Conservation (phyloP, 495 filamentous ascomycete species). For the Bombardia bombarda region DNA sequence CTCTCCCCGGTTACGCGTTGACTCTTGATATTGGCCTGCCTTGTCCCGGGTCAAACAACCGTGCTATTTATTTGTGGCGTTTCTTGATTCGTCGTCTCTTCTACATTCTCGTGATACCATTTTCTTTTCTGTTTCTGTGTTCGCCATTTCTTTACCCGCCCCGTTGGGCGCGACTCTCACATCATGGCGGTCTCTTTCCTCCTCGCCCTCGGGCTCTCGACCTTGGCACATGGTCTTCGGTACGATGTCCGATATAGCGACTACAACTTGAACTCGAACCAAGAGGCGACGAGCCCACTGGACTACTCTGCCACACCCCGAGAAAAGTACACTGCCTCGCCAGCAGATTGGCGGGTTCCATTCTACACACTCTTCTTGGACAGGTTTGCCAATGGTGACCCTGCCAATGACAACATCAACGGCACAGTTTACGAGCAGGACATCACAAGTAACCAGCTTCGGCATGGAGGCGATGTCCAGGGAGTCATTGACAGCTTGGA, state of each 20-base stretch:
- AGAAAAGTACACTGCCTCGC: conserved; percentile 51
- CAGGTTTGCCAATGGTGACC: conserved; percentile 62
- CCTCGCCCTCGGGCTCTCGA: conserved; percentile 3
- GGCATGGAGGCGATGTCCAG: conserved; percentile 59
- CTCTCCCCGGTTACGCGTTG: conserved; percentile 1
- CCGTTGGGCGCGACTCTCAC: conserved; percentile 8
- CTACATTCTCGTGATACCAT: background rate
- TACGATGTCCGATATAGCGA: conserved; percentile 45
- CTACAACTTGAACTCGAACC: conserved; percentile 57
- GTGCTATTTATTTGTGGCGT: background rate
- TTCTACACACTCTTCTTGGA: conserved; percentile 64
- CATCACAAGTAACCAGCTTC: conserved; percentile 53
- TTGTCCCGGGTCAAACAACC: conserved; percentile 1
- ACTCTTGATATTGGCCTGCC: conserved; percentile 5
- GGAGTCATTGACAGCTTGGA: conserved; percentile 60
- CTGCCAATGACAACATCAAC: conserved; percentile 61
- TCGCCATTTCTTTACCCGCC: conserved; percentile 1
- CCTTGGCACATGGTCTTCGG: conserved; percentile 33
- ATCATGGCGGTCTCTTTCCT: conserved; percentile 8
- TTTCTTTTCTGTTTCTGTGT: background rate
- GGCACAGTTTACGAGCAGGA: conserved; percentile 62
- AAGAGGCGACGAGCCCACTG: conserved; percentile 45
- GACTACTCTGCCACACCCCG: conserved; percentile 52
- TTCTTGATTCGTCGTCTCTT: background rate
- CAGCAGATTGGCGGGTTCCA: conserved; percentile 59